phyloP scores from a whole-genome alignment of 1,139 yeast species.

The Yamadazyma conglobata region DNA sequence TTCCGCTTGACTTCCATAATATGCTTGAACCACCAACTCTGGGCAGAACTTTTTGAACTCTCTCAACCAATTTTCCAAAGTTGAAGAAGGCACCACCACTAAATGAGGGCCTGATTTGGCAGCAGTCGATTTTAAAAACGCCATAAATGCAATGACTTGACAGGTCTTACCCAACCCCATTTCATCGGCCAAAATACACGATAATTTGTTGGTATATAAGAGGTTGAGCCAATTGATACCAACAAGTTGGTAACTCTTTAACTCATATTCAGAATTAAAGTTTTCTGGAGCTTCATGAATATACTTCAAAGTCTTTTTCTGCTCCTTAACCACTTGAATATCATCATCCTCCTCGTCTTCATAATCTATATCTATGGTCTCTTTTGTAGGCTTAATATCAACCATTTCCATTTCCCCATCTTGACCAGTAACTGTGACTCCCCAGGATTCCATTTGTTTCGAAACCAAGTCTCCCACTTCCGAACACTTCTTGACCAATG shows the following conservation, averaged over 20 bases:
- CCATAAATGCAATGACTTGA: slow-evolving; percentile 91
- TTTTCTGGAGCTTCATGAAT: slow-evolving; percentile 69
- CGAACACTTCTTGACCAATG: slow-evolving; percentile 79
- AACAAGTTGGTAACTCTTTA: slow-evolving; percentile 89
- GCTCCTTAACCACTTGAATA: slow-evolving; percentile 22
- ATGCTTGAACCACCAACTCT: slow-evolving; percentile 75
- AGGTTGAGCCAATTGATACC: slow-evolving; percentile 92
- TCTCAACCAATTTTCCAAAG: slow-evolving; percentile 95
- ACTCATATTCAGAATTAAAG: slow-evolving; percentile 57
- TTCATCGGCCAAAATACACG: slow-evolving; percentile 96
- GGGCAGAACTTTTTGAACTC: slow-evolving; percentile 93
- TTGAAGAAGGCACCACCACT: slow-evolving; percentile 93
- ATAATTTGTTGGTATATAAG: slow-evolving; percentile 70
- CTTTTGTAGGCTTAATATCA: slow-evolving; percentile 35
- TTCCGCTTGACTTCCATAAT: slow-evolving; percentile 84
- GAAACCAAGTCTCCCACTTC: slow-evolving; percentile 70
- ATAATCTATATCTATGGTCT: slow-evolving; percentile 20
- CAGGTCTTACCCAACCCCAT: slow-evolving; percentile 98
- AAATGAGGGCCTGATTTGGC: slow-evolving; percentile 93
- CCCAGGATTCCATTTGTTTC: slow-evolving; percentile 79
- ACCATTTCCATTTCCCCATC: slow-evolving; percentile 57
- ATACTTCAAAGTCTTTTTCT: slow-evolving; percentile 37
- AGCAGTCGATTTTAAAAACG: slow-evolving; percentile 80
- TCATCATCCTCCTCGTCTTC: slow-evolving; percentile 35
- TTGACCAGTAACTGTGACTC: slow-evolving; percentile 64